Base-by-base conservation (phyloP, 2,329 filamentous ascomycete species). In the Fusarium veterinarium region DNA sequence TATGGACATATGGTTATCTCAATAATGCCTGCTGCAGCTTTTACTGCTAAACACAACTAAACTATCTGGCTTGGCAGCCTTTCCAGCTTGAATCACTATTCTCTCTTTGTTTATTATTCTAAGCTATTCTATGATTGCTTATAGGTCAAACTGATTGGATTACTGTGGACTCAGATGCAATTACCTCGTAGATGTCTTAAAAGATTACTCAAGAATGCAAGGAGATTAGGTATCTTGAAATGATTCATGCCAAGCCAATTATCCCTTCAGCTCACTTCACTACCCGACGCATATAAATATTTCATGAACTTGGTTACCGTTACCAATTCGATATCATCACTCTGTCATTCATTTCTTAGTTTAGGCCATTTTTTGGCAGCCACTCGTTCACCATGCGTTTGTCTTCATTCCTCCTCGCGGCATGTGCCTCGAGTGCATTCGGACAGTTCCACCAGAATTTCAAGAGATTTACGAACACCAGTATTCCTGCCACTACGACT, bases 391-490 rank as follows among this genome's bases (percentile, higher is more conserved):
- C 19, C 6, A 52, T 52, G 48, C 48, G 48, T 37, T 37, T 52
- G 12, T 25, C 31, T 23, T 28, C 48, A 5, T 52, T 52, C 6
- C 48, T 52, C 23, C 48, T 52, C n/a, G 48, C 23, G 8, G 48
- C 31, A 11, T 52, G 48, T 20, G 48, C 48, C 48, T 52, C 48
- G 12, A 52, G 31, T 25, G 48, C 31, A 28, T 16, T 52, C 17
- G 48, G 48, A 9, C 48, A 52, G n/a, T 35, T 48, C 14, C 12
- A 48, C 14, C 20, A 31, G 10, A 48, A 51, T 6, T 28, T 52
- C 17, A 52, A 69, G 68, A 57, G 67, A 14, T 74, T 73, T 23
- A 71, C 71, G 40, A 74, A 74, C 71, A 25, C 53, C 2, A 69
- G 71, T 40, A 30, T 37, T 3, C 41, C 64, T 19, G 56, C 46